A percentile compares a stretch with the other conserved stretches of the same genome.
Evolutionary conservation across 108 stramenopile genomes (phyloP).

Genomic region (Parmales sp.): DNA sequence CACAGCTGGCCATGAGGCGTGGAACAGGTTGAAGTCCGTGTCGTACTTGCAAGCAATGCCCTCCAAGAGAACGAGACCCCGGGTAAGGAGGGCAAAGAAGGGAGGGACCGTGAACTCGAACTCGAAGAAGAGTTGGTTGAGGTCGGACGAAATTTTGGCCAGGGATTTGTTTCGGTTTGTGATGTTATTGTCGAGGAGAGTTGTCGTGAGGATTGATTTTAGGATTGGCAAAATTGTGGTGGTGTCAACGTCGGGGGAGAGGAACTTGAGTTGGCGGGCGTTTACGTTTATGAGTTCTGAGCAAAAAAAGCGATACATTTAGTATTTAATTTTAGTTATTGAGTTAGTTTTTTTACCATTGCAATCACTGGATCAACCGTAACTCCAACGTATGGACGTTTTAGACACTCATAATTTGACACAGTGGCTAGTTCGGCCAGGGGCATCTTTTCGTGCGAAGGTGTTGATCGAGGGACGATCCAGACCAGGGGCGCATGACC

Average conservation of each 20-base stretch:
- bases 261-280: conserved; percentile 69
- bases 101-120: conserved; percentile 80
- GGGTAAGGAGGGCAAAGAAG: conserved; percentile 80
- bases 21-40: too few species aligned
- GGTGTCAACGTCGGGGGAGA: conserved; percentile 69
- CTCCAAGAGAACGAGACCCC: conserved; percentile 76
- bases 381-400: too few species aligned
- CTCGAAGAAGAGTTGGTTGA: conserved; percentile 78
- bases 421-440: too few species aligned
- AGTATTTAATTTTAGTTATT: too few species aligned
- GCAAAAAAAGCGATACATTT: too few species aligned
- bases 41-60: conserved; percentile 71
- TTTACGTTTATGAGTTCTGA: conserved; percentile 54
- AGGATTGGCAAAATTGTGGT: conserved; percentile 57
- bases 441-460: too few species aligned
- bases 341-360: too few species aligned
- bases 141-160: conserved; percentile 67
- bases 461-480: too few species aligned
- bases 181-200: conserved; percentile 58
- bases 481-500: too few species aligned
- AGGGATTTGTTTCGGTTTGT: conserved; percentile 58
- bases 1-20: too few species aligned
- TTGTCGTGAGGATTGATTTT: conserved; percentile 58
- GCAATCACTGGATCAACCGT: too few species aligned
- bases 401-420: too few species aligned